A percentile compares a stretch with the other conserved stretches of the same genome.
Conservation (phyloP, 73 alveolate species). For the Paraurostyla sp. region DNA sequence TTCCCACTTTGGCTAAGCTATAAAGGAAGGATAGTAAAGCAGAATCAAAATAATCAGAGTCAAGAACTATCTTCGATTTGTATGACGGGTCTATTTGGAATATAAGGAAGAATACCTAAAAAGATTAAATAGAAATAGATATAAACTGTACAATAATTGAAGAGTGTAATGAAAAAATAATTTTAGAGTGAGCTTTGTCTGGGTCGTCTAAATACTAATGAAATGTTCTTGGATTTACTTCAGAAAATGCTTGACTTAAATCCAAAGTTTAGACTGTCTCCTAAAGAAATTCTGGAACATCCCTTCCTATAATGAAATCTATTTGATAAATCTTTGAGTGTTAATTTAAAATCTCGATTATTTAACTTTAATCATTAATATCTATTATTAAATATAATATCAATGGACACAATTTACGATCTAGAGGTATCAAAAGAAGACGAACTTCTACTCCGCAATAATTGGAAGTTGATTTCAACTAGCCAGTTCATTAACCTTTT, state of each 20-base stretch:
- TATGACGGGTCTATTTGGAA: slow-evolving; percentile 73
- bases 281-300: slow-evolving; percentile 77
- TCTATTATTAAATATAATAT: background rate
- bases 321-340: background rate
- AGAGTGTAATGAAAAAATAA: background rate
- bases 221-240: slow-evolving; percentile 66
- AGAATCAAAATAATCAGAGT: slow-evolving; percentile 57
- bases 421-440: slow-evolving; percentile 49
- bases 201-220: slow-evolving; percentile 56
- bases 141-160: slow-evolving; percentile 19
- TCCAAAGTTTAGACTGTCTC: slow-evolving; percentile 78
- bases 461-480: slow-evolving; percentile 33
- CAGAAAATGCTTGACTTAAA: slow-evolving; percentile 69
- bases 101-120: slow-evolving; percentile 59
- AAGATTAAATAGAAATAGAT: slow-evolving; percentile 63
- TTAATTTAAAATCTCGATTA: background rate
- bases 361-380: background rate
- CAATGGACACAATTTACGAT: slow-evolving; percentile 11
- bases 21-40: slow-evolving; percentile 82
- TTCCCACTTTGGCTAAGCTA: slow-evolving; percentile 94
- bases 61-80: slow-evolving; percentile 1
- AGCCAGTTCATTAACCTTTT: slow-evolving; percentile 56
- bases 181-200: slow-evolving; percentile 38
- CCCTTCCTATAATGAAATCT: slow-evolving; percentile 49
- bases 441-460: slow-evolving; percentile 15